Conservation (phyloP, 2,329 filamentous ascomycete genomes). For the Dothideomycetes sp. region DNA sequence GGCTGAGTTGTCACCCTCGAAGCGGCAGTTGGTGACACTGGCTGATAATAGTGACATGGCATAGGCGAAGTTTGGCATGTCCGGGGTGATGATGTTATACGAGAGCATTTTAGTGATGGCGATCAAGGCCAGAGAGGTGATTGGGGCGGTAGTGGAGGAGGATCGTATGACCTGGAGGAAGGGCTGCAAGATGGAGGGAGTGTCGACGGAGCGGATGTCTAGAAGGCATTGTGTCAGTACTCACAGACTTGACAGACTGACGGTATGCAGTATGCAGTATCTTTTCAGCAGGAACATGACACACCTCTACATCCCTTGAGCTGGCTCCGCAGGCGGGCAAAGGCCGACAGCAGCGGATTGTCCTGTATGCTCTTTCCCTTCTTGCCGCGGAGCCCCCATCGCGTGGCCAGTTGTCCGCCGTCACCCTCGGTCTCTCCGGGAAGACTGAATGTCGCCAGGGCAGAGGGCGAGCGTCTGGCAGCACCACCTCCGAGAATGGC, state of each 20-base stretch:
- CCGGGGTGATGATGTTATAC: constrained; percentile 78
- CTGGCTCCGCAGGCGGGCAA: constrained; percentile 80
- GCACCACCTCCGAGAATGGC: constrained; percentile 74
- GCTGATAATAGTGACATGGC: constrained; percentile 93
- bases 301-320: constrained; percentile 74
- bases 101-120: constrained; percentile 94
- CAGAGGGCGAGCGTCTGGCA: constrained; percentile 11
- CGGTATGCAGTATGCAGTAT: neutral
- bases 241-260: neutral
- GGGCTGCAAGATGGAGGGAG: constrained; percentile 77
- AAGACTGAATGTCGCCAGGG: constrained; percentile 7
- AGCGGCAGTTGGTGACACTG: constrained; percentile 93
- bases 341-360: constrained; percentile 90
- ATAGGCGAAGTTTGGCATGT: constrained; percentile 77
- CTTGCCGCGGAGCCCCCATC: constrained; percentile 90
- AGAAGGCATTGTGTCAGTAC: constrained; percentile 7
- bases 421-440: constrained; percentile 13
- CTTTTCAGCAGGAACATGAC: constrained; percentile 16
- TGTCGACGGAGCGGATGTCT: constrained; percentile 86
- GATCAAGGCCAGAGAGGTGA: constrained; percentile 87
- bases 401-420: constrained; percentile 50
- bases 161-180: constrained; percentile 96
- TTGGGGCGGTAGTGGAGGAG: constrained; percentile 89
- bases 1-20: constrained; percentile 89
- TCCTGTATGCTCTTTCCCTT: constrained; percentile 97